Percentiles rank a stretch among this genome's conserved stretches.
Evolutionary conservation across 345 rosid genomes (phyloP).

Genomic region (Brassica carinata): DNA sequence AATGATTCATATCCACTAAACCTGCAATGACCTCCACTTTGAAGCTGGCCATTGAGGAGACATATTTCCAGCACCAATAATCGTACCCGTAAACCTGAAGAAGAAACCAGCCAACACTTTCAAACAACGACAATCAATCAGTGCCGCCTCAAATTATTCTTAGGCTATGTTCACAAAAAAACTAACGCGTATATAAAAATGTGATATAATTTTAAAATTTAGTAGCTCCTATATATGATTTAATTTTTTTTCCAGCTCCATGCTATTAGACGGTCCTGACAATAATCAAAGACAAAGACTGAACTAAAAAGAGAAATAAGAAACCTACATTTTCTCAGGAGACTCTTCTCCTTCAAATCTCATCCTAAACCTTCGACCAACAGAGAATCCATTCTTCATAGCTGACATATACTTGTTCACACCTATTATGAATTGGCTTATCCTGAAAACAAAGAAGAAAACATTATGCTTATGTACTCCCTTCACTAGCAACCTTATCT

Average conservation of each 20-base stretch:
- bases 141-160: too few relatives aligned
- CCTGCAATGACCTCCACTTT: conserved; percentile 77
- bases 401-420: conserved; percentile 62
- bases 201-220: too few relatives aligned
- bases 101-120: conserved; percentile 7
- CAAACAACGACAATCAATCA: background rate
- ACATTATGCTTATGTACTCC: background rate
- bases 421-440: conserved; percentile 65
- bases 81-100: conserved; percentile 68
- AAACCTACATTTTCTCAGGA: conserved; percentile 63
- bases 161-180: too few relatives aligned
- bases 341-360: conserved; percentile 23
- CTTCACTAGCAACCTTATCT: too few relatives aligned
- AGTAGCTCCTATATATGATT: too few relatives aligned
- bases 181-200: too few relatives aligned
- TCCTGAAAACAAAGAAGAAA: conserved; percentile 42
- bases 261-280: too few relatives aligned
- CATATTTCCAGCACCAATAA: conserved; percentile 62
- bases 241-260: too few relatives aligned
- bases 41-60: conserved; percentile 70
- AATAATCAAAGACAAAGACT: background rate
- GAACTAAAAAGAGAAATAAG: background rate
- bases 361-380: conserved; percentile 75
- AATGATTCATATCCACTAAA: conserved; percentile 28
- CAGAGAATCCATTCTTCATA: conserved; percentile 44